Conservation (phyloP, 2,329 filamentous ascomycete species). For the Claviceps sp. region DNA sequence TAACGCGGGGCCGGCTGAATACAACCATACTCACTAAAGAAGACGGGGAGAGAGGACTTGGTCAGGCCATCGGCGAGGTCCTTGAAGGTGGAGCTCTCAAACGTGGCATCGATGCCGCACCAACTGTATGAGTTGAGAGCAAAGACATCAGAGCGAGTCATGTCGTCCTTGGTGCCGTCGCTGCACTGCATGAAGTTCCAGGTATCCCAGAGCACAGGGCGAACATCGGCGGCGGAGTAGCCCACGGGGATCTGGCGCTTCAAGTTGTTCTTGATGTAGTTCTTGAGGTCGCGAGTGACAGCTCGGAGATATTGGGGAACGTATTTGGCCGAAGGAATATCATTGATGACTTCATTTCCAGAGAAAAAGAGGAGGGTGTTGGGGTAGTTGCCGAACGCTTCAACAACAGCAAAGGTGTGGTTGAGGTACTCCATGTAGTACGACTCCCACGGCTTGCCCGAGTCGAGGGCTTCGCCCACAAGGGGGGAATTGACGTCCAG, state of each 20-base stretch:
- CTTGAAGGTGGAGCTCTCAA: conserved; percentile 48
- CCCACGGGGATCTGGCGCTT: conserved; percentile 60
- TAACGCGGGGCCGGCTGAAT: conserved; percentile 56
- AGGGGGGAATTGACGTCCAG: conserved; percentile 56
- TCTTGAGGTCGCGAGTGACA: conserved; percentile 67
- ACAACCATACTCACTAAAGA: conserved; percentile 75
- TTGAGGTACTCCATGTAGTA: conserved; percentile 50
- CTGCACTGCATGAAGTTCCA: conserved; percentile 66
- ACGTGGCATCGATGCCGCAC: conserved; percentile 49
- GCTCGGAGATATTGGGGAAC: conserved; percentile 62
- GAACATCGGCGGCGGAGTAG: conserved; percentile 71
- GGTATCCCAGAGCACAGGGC: conserved; percentile 56
- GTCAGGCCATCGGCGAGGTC: conserved; percentile 51
- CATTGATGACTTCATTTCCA: conserved; percentile 66
- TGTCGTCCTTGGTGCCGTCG: conserved; percentile 38
- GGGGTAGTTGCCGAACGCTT: conserved; percentile 53
- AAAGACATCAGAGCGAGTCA: conserved; percentile 59
- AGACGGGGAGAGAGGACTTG: conserved; percentile 55
- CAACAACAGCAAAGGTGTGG: conserved; percentile 52
- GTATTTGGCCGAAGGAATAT: conserved; percentile 41
- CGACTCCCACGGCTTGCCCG: conserved; percentile 40
- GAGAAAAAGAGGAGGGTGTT: conserved; percentile 64
- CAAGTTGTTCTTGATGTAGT: conserved; percentile 60
- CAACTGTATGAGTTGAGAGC: conserved; percentile 64
- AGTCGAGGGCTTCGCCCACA: conserved; percentile 42